A percentile compares a stretch with the other conserved stretches of the same genome.
Conservation (phyloP, 2,329 filamentous ascomycete species). For the Phyllachora maydis region DNA sequence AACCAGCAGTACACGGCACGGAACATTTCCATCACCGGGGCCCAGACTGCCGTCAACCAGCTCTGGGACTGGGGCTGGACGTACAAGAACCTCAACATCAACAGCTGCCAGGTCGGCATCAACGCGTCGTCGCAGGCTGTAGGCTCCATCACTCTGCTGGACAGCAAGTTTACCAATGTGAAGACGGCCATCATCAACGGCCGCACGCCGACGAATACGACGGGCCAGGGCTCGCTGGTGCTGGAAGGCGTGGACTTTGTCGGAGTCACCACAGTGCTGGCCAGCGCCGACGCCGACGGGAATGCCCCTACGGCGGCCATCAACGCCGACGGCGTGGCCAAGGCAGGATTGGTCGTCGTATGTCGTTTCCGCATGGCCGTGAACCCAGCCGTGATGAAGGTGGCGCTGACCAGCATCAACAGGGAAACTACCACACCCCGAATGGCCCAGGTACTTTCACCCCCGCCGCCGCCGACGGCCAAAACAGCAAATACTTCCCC, state of each 20-base stretch:
- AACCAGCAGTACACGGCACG: constrained; percentile 53
- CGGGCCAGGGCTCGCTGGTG: constrained; percentile 19
- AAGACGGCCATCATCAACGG: constrained; percentile 48
- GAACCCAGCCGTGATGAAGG: too few species aligned
- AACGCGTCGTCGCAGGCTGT: constrained; percentile 45
- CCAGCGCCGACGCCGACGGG: constrained; percentile 18
- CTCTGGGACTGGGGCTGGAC: constrained; percentile 63
- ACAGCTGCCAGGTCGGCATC: constrained; percentile 41
- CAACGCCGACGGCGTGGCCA: constrained; percentile 19
- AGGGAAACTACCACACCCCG: constrained; percentile 46
- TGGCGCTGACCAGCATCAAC: constrained; percentile 6
- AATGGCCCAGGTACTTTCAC: constrained; percentile 18
- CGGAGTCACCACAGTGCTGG: constrained; percentile 13
- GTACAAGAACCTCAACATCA: constrained; percentile 43
- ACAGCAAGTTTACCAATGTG: constrained; percentile 49
- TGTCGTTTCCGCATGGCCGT: constrained; percentile 1
- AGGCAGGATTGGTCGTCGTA: constrained; percentile 24
- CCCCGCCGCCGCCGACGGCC: constrained; percentile 23
- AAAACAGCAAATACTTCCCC: constrained; percentile 16
- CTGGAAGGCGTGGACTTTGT: constrained; percentile 24
- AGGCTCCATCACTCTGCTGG: constrained; percentile 55
- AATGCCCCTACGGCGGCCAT: constrained; percentile 33
- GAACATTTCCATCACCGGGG: constrained; percentile 43
- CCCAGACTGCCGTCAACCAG: constrained; percentile 45
- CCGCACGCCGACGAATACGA: constrained; percentile 12